A percentile compares a stretch with the other conserved stretches of the same genome.
These are phyloP conservation scores for Paecilomyces niveus DNA, from an alignment of 2,329 filamentous ascomycete species.

Conservation along the genomic window DNA sequence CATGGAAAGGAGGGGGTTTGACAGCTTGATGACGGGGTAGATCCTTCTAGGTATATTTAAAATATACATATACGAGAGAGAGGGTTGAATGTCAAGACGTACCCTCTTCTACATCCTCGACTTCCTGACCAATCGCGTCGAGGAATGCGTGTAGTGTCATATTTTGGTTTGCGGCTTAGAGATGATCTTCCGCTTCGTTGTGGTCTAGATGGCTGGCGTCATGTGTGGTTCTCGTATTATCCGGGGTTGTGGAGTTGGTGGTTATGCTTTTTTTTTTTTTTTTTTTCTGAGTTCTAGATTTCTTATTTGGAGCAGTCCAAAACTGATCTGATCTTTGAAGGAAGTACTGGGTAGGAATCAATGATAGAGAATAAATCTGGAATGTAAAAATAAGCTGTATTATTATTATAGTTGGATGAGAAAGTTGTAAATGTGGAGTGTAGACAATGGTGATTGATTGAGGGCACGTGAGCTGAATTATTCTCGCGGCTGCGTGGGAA, in stretches of 20 bases:
- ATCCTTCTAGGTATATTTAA: not conserved
- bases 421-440: not conserved
- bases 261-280: not conserved
- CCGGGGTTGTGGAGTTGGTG: not conserved
- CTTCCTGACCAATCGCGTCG: slow-evolving; percentile 13
- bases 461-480: not conserved
- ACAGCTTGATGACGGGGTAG: not conserved
- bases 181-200: not conserved
- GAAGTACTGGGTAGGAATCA: not conserved
- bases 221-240: not conserved
- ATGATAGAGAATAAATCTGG: not conserved
- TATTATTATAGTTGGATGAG: not conserved
- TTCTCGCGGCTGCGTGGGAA: not conserved
- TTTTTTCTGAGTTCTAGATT: not conserved
- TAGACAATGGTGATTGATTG: not conserved
- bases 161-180: not conserved
- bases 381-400: not conserved
- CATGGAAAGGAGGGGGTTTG: not conserved
- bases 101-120: slow-evolving; percentile 13
- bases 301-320: not conserved
- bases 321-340: not conserved
- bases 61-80: not conserved
- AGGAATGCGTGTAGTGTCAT: slow-evolving; percentile 15
- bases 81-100: not conserved
- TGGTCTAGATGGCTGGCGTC: not conserved